Conservation (phyloP, 352 stramenopile genomes). For the Globisporangium yorkense region DNA sequence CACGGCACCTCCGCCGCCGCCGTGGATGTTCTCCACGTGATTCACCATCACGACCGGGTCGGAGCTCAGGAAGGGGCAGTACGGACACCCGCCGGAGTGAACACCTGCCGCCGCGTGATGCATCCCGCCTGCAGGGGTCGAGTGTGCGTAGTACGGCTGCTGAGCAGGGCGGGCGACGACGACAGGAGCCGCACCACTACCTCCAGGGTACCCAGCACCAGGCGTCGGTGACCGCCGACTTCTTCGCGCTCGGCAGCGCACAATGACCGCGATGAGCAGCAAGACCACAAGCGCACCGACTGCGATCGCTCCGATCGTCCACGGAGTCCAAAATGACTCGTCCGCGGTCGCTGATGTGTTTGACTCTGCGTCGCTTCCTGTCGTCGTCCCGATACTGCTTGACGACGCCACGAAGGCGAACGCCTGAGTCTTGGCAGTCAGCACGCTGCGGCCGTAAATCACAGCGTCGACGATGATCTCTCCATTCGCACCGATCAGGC, state of each 20-base stretch:
- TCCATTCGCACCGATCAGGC: constrained; percentile 19
- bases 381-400: constrained; percentile 55
- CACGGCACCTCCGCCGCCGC: constrained; percentile 11
- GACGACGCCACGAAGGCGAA: constrained; percentile 81
- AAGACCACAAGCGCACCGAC: constrained; percentile 43
- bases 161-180: not conserved
- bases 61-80: constrained; percentile 41
- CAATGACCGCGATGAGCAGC: constrained; percentile 29
- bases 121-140: constrained; percentile 12
- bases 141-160: constrained; percentile 15
- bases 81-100: constrained; percentile 35
- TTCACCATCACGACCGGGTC: constrained; percentile 59
- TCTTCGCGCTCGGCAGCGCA: constrained; percentile 29
- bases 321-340: constrained; percentile 47
- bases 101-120: constrained; percentile 1
- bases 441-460: constrained; percentile 56
- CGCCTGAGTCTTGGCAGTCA: constrained; percentile 44
- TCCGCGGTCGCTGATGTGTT: constrained; percentile 1
- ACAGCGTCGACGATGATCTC: constrained; percentile 72
- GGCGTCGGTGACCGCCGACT: constrained; percentile 6
- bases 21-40: constrained; percentile 54
- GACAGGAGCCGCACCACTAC: not conserved
- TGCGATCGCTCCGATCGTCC: constrained; percentile 42
- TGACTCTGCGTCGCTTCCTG: constrained; percentile 13
- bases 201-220: constrained; percentile 6